Percentiles rank a stretch among this genome's conserved stretches.
These are phyloP conservation scores for Hanseniaspora singularis DNA, from an alignment of 805 yeast species.

Conservation along the genomic window DNA sequence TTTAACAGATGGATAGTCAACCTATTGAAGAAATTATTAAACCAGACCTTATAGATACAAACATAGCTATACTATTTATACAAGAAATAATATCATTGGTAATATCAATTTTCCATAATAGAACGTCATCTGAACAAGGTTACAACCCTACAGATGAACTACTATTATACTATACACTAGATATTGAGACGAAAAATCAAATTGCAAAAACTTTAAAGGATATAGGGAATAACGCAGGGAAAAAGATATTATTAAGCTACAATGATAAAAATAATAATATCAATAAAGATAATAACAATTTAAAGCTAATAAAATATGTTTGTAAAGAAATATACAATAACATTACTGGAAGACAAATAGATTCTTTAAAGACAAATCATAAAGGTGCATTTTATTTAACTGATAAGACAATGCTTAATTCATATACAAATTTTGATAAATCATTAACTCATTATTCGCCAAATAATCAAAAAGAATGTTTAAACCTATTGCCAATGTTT, in stretches of 20 bases:
- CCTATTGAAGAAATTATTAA: too few relatives aligned
- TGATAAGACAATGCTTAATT: constrained; percentile 24
- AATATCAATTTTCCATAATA: neutral
- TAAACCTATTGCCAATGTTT: neutral
- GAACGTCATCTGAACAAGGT: neutral
- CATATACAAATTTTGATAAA: constrained; percentile 23
- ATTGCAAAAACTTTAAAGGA: neutral
- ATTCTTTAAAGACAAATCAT: constrained; percentile 84
- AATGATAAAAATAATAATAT: neutral
- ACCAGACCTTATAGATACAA: too few relatives aligned
- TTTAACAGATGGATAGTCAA: neutral
- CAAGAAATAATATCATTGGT: neutral
- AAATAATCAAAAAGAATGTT: neutral
- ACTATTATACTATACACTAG: neutral
- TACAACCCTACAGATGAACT: neutral
- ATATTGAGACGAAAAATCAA: neutral
- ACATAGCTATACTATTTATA: too few relatives aligned
- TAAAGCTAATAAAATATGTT: constrained; percentile 81
- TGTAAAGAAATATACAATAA: constrained; percentile 86
- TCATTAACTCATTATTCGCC: neutral
- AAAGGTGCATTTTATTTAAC: constrained; percentile 37
- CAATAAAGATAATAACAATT: constrained; percentile 41
- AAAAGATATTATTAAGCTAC: neutral
- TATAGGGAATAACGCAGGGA: neutral
- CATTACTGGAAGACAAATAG: constrained; percentile 76